A percentile compares a stretch with the other conserved stretches of the same genome.
Conservation (phyloP, 2,329 filamentous ascomycete species). For the Sporothrix luriei region DNA sequence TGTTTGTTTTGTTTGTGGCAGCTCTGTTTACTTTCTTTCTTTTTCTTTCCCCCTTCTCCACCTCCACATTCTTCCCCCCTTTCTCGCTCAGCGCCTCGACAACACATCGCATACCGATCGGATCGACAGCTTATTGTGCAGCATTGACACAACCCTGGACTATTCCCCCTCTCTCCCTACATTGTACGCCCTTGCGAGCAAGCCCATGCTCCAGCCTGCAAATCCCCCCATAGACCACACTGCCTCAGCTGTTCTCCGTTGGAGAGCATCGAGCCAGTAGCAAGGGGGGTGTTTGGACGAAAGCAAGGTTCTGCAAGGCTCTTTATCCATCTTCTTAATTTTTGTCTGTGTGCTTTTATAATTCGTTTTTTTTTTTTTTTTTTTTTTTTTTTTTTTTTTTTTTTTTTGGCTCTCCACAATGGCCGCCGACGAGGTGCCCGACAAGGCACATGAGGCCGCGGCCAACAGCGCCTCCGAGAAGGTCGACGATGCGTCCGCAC, state of each 20-base stretch:
- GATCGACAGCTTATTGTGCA: neutral
- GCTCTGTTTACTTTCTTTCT: conserved; percentile 19
- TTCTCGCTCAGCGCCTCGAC: neutral
- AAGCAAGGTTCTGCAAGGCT: neutral
- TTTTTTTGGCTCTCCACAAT: conserved; percentile 14
- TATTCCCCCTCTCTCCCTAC: neutral
- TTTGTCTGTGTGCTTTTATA: neutral
- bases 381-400: too few species aligned
- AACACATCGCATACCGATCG: conserved; percentile 18
- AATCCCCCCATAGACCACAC: neutral
- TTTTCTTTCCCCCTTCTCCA: conserved; percentile 20
- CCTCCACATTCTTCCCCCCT: conserved; percentile 17
- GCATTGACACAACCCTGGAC: conserved; percentile 48
- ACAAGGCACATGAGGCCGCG: conserved; percentile 32
- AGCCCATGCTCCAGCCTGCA: neutral
- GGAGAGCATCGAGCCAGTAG: conserved; percentile 18
- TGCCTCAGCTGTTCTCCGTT: conserved; percentile 6
- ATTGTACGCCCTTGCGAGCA: conserved; percentile 17
- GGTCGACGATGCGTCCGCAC: neutral
- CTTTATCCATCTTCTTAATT: neutral
- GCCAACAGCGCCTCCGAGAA: conserved; percentile 31
- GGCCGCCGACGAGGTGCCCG: conserved; percentile 31
- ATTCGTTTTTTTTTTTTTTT: too few species aligned
- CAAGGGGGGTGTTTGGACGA: conserved; percentile 9
- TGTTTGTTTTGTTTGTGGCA: neutral